Evolutionary conservation across 345 rosid species (phyloP).

Genomic region (Nephelium lappaceum): DNA sequence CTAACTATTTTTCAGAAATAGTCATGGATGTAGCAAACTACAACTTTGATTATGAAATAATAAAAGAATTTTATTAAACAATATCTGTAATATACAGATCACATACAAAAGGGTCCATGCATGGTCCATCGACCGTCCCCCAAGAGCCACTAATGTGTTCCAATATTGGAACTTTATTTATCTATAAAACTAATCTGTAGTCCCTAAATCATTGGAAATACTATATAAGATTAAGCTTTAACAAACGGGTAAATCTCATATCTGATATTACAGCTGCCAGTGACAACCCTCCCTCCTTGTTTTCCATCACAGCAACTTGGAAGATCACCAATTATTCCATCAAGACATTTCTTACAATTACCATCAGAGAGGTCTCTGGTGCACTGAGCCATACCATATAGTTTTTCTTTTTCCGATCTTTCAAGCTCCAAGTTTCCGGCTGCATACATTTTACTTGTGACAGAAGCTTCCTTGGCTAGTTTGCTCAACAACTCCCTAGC

Average conservation of each 20-base stretch:
- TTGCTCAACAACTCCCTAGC: slow-evolving; percentile 33
- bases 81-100: neutral
- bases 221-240: neutral
- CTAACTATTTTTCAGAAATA: too few relatives aligned
- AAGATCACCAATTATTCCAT: slow-evolving; percentile 38
- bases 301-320: slow-evolving; percentile 52
- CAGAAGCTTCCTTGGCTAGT: slow-evolving; percentile 26
- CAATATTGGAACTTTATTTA: neutral
- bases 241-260: slow-evolving; percentile 51
- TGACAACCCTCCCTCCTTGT: slow-evolving; percentile 49
- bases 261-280: slow-evolving; percentile 52
- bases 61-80: neutral
- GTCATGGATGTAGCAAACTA: too few relatives aligned
- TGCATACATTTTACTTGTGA: slow-evolving; percentile 26
- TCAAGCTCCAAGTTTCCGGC: slow-evolving; percentile 28
- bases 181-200: neutral
- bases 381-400: slow-evolving; percentile 48
- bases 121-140: neutral
- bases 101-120: neutral
- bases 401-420: slow-evolving; percentile 18
- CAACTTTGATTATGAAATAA: too few relatives aligned
- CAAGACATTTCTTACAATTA: slow-evolving; percentile 45
- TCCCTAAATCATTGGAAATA: neutral
- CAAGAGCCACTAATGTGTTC: neutral
- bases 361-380: slow-evolving; percentile 33